These are phyloP conservation scores for Coemansia sp. DNA, from an alignment of 192 early-diverging fungal species.

Conservation along the genomic window DNA sequence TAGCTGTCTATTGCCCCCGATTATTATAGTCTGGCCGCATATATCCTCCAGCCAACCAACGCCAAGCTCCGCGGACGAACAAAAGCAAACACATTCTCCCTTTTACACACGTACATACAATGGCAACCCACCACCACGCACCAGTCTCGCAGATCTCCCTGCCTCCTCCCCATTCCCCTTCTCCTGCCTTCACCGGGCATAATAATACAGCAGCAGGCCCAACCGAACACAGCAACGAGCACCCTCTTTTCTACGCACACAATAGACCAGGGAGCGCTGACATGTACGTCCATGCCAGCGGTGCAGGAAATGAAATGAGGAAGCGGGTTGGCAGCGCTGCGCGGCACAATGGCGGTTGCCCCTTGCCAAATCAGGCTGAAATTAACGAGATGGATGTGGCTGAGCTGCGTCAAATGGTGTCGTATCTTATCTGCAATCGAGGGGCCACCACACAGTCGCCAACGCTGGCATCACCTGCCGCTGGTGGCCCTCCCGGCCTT, in stretches of 20 bases:
- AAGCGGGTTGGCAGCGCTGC: slow-evolving; percentile 10
- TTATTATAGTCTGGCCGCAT: not conserved
- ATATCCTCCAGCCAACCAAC: not conserved
- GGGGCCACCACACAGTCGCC: slow-evolving; percentile 17
- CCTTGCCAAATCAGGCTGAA: slow-evolving; percentile 44
- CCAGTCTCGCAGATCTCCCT: slow-evolving; percentile 25
- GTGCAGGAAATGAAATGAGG: slow-evolving; percentile 23
- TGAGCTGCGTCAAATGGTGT: slow-evolving; percentile 35
- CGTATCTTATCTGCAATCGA: slow-evolving; percentile 29
- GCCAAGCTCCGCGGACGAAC: not conserved
- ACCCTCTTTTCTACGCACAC: slow-evolving; percentile 10
- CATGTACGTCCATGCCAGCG: slow-evolving; percentile 27
- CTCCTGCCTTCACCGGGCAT: slow-evolving; percentile 9
- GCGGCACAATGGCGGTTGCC: slow-evolving; percentile 8
- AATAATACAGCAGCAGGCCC: slow-evolving; percentile 1
- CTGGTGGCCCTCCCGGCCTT: slow-evolving; percentile 9
- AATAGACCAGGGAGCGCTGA: slow-evolving; percentile 8
- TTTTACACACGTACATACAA: slow-evolving; percentile 10
- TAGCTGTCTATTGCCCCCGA: not conserved
- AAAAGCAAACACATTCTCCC: slow-evolving; percentile 6
- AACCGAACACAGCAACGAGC: slow-evolving; percentile 2
- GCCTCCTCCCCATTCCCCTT: slow-evolving; percentile 11
- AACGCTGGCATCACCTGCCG: slow-evolving; percentile 8
- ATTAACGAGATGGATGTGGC: slow-evolving; percentile 49
- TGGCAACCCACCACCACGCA: slow-evolving; percentile 23